Conservation (phyloP, 495 filamentous ascomycete species). For the Hypoxylon fragiforme region DNA sequence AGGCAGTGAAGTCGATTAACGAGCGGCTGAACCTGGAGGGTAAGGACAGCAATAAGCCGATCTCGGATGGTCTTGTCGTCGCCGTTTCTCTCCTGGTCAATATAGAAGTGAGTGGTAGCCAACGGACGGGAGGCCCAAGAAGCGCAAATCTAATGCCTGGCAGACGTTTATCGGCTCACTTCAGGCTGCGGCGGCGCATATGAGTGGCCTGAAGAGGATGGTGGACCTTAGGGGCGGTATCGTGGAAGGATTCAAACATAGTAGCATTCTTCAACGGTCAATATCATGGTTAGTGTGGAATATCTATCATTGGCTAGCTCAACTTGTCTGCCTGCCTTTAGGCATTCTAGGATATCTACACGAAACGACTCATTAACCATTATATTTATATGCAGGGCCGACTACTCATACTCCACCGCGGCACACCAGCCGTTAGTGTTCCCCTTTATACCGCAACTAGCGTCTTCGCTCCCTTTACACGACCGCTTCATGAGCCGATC, state of each 20-base stretch:
- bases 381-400: constrained; percentile 32
- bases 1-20: constrained; percentile 39
- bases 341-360: too few relatives aligned
- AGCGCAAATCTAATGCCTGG: neutral
- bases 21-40: constrained; percentile 38
- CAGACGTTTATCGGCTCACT: constrained; percentile 38
- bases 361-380: neutral
- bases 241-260: constrained; percentile 36
- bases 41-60: constrained; percentile 31
- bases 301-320: neutral
- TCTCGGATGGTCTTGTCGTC: constrained; percentile 38
- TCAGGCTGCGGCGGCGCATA: constrained; percentile 34
- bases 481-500: constrained; percentile 32
- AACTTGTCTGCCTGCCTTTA: too few relatives aligned
- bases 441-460: constrained; percentile 36
- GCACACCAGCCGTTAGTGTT: constrained; percentile 33
- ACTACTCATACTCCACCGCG: constrained; percentile 39
- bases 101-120: constrained; percentile 25
- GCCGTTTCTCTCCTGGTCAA: constrained; percentile 38
- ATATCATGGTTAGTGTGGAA: constrained; percentile 34
- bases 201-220: constrained; percentile 38
- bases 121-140: neutral
- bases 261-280: constrained; percentile 34
- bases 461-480: constrained; percentile 31
- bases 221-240: constrained; percentile 37